Conservation (phyloP, 176 grass and related monocot genomes). For the Avena eriantha region DNA sequence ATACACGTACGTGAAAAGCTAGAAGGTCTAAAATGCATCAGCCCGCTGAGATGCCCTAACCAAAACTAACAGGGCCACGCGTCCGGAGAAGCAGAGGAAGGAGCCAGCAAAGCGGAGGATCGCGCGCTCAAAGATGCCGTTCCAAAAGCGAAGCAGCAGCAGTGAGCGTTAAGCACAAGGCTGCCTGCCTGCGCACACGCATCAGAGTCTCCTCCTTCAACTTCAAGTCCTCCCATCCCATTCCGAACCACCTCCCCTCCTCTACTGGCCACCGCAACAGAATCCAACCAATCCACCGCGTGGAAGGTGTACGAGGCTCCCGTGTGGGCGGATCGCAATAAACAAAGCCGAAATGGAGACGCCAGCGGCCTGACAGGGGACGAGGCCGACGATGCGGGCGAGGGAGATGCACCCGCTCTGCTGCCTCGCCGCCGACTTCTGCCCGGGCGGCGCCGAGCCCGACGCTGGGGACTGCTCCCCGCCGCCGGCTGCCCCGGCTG, state of each 20-base stretch:
- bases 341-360: not conserved
- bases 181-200: not conserved
- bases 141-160: slow-evolving; percentile 15
- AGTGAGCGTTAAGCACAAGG: slow-evolving; percentile 44
- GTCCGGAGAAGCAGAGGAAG: not conserved
- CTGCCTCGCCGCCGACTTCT: slow-evolving; percentile 77
- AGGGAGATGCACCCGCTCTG: slow-evolving; percentile 95
- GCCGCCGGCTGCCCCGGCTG: not conserved
- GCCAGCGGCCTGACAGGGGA: not conserved
- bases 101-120: not conserved
- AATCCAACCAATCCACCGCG: slow-evolving; percentile 33
- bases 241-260: not conserved
- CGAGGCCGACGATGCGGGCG: slow-evolving; percentile 48
- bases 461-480: slow-evolving; percentile 1
- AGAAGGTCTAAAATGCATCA: too few relatives aligned
- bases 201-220: slow-evolving; percentile 21
- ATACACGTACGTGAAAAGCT: too few relatives aligned
- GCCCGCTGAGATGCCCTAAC: too few relatives aligned
- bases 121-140: slow-evolving; percentile 26
- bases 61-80: not conserved
- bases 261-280: not conserved
- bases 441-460: slow-evolving; percentile 28
- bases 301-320: slow-evolving; percentile 1
- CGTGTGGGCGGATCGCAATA: not conserved
- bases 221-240: not conserved